These are phyloP conservation scores for Tolypocladium sp. DNA, from an alignment of 2,329 filamentous ascomycete genomes.

Conservation along the genomic window DNA sequence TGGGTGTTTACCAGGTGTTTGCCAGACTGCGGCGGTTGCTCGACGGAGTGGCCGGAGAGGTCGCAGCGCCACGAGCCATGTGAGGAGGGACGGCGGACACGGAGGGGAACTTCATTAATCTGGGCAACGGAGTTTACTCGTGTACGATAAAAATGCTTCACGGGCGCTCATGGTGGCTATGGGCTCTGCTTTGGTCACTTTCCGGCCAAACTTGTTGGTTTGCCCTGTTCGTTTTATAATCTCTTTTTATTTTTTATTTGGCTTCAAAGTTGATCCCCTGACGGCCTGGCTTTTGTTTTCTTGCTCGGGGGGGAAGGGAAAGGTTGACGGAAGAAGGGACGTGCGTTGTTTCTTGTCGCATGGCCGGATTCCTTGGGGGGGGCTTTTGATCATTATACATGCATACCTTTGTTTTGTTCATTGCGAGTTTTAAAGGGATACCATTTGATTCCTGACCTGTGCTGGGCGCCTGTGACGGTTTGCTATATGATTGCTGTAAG, in stretches of 20 bases:
- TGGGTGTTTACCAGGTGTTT: background rate
- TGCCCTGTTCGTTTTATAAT: background rate
- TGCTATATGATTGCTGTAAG: background rate
- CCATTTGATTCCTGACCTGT: background rate
- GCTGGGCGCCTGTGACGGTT: background rate
- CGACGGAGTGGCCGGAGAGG: background rate
- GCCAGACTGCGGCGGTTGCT: background rate
- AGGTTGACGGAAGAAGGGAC: background rate
- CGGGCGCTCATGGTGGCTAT: slow-evolving; percentile 8
- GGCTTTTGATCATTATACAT: background rate
- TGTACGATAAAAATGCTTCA: slow-evolving; percentile 21
- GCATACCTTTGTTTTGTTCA: background rate
- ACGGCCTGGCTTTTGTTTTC: background rate
- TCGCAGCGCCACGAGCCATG: background rate
- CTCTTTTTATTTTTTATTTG: background rate
- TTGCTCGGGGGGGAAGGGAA: too few relatives aligned
- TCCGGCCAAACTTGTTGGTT: too few relatives aligned
- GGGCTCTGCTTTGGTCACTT: slow-evolving; percentile 1
- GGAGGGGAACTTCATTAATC: slow-evolving; percentile 11
- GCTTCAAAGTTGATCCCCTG: background rate
- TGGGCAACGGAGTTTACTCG: slow-evolving; percentile 21
- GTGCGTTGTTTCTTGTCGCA: background rate
- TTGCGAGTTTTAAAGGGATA: background rate
- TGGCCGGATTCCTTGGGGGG: background rate
- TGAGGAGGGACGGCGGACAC: background rate